Evolutionary conservation across 345 rosid genomes (phyloP), one percentile per base, ranked within the genome.

Genomic region (Eucalyptus dawsonii): DNA sequence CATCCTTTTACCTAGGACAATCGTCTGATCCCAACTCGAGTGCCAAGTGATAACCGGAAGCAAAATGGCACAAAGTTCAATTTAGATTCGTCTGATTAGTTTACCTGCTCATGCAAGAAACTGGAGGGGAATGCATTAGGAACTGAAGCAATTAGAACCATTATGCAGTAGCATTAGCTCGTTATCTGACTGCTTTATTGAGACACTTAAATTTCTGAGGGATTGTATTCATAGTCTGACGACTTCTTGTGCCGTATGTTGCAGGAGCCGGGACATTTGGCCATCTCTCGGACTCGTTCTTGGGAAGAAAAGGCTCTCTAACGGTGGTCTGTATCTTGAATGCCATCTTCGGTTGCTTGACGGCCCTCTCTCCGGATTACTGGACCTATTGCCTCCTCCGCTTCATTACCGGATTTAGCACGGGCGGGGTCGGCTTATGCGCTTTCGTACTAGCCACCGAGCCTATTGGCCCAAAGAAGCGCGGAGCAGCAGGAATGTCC

Each of bases 251-350:
- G 80, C 24, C 14, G 34, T 31, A 12, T 40, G 22, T 89, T 22
- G 45, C 97, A 97, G 99, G 99, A 90, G 99, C 99, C 11, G 99
- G 99, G 87, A 91, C 92, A 54, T 97, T 97, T 89, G 99, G 99
- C 15, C 99, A 97, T 91, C 93, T 97, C 69, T 97, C 99, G 9
- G 99, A 97, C 91, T 97, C 99, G 1, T 92, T 86, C 88, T 93
- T 97, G 25, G 99, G 99, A 89, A 93, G 99, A 92, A 97, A 97
- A 94, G 99, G 99, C 88, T 97, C 99, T 31, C 87, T 97, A 80
- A 96, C 92, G 17, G 93, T 92, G 2, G 99, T 97, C 5, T 97
- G 97, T 93, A 58, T 97, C 89, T 72, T 95, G 90, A 97, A 96
- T 42, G 94, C 97, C 60, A 60, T 94, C 86, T 95, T 97, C 56